Conservation (phyloP, 2,329 filamentous ascomycete genomes). For the Paraphoma sp. region DNA sequence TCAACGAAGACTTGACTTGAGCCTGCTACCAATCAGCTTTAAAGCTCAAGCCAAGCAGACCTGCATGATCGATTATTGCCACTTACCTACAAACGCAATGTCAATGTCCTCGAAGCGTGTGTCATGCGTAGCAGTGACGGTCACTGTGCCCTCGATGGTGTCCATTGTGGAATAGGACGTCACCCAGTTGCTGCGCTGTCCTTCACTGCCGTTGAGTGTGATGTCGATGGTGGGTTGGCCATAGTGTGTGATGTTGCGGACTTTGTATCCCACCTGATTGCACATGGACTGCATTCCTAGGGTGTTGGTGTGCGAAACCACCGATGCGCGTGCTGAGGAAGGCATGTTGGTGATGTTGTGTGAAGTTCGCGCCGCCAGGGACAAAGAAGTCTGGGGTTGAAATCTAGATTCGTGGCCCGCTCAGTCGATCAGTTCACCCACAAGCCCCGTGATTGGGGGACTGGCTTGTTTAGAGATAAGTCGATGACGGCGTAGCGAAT, state of each 20-base stretch:
- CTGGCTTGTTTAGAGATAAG: slow-evolving; percentile 8
- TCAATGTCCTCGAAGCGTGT: slow-evolving; percentile 64
- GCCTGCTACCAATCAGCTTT: slow-evolving; percentile 47
- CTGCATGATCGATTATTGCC: not conserved
- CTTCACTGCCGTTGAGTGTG: slow-evolving; percentile 44
- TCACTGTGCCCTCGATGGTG: slow-evolving; percentile 61
- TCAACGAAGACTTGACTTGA: slow-evolving; percentile 62
- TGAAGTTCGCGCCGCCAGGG: slow-evolving; percentile 11
- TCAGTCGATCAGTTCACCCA: slow-evolving; percentile 12
- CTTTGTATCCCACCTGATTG: slow-evolving; percentile 42
- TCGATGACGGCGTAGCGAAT: slow-evolving; percentile 4
- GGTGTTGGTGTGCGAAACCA: slow-evolving; percentile 27
- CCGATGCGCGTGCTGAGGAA: slow-evolving; percentile 23
- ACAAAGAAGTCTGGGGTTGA: slow-evolving; percentile 17
- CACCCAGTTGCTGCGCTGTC: slow-evolving; percentile 41
- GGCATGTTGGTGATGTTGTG: slow-evolving; percentile 26
- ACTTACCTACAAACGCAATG: slow-evolving; percentile 64
- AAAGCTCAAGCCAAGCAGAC: not conserved
- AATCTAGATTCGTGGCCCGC: slow-evolving; percentile 8
- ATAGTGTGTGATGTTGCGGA: slow-evolving; percentile 40
- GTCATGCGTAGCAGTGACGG: slow-evolving; percentile 58
- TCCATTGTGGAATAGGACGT: slow-evolving; percentile 65
- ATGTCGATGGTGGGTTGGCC: slow-evolving; percentile 54
- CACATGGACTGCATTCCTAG: slow-evolving; percentile 34
- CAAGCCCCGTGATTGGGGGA: slow-evolving; percentile 27